Base-by-base conservation (phyloP, 371 early-diverging fungal genomes). In the Apophysomyces trapeziformis region DNA sequence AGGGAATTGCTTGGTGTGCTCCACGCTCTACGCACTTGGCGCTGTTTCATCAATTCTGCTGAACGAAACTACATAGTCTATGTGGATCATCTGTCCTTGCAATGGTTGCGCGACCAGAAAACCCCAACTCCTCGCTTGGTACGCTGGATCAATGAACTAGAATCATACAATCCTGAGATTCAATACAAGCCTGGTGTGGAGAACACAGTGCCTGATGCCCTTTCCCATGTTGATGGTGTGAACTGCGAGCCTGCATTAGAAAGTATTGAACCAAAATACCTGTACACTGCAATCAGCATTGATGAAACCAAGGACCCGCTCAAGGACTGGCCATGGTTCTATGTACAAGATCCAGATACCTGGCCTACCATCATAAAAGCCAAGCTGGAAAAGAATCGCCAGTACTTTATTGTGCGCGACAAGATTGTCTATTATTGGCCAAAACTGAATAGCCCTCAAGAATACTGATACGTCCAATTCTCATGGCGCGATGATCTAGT, bases 51-150 rank as follows among this genome's bases (percentile, higher is more conserved):
- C 0, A 32, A 54, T 36, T 18, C 37, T 0, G 14, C 62, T 1
- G 45, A 68, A 12, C 41, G 61, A 11, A 74, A 66, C 21, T 69
- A 75, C 0, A 13, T 68, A 3, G 62, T 82, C 0, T 85, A 82
- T 62, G 61, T 83, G 9, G 85, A 84, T 61, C 82, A 86, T 68
- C 76, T 84, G 11, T 58, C 80, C 2, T 16, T 60, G 6, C 35
- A 60, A 39, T 11, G 66, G 81, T 36, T 82, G 60, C 59, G 68
- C 68, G 1, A 13, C 26, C 60, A 58, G 26, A 45, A 44, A 7
- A 67, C 60, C 18, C 57, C 61, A 0, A 67, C 67, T 1, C 41
- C 61, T n/a, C 1, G 62, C 7, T 45, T 67, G 3, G 46, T 63
- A 1, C 46, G 69, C 4, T 75, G 70, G 71, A 1, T 35, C 0